Conservation (phyloP, 495 filamentous ascomycete species). For the Aspergillus funiculosus region DNA sequence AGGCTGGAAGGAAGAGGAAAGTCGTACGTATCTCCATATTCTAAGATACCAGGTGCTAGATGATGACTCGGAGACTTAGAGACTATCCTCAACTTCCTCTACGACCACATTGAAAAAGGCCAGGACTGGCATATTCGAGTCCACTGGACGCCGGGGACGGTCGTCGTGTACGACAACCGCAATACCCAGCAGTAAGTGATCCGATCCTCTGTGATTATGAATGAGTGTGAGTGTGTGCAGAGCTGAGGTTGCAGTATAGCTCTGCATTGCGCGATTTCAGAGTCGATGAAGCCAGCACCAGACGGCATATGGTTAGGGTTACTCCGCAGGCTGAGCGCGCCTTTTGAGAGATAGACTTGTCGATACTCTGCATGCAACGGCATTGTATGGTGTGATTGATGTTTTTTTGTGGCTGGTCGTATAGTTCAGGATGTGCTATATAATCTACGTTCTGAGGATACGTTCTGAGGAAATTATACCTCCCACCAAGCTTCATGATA, state of each 20-base stretch:
- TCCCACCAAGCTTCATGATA: conserved; percentile 52
- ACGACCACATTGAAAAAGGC: not conserved
- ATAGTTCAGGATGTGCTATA: no score
- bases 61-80: no score
- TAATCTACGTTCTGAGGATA: not conserved
- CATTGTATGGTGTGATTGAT: no score
- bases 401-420: no score
- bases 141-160: not conserved
- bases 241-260: not conserved
- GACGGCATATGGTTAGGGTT: not conserved
- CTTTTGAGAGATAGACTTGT: no score
- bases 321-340: conserved; percentile 3
- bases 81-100: not conserved
- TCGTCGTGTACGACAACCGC: not conserved
- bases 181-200: not conserved
- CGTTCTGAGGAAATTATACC: conserved; percentile 27
- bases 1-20: conserved; percentile 3
- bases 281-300: not conserved
- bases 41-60: not conserved
- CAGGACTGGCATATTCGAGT: not conserved
- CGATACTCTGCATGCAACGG: no score
- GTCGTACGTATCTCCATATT: no score
- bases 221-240: not conserved
- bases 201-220: not conserved
- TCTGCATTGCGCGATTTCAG: not conserved